A percentile compares a stretch with the other conserved stretches of the same genome.
Conservation (phyloP, 495 filamentous ascomycete species). For the Entonaema liquescens region DNA sequence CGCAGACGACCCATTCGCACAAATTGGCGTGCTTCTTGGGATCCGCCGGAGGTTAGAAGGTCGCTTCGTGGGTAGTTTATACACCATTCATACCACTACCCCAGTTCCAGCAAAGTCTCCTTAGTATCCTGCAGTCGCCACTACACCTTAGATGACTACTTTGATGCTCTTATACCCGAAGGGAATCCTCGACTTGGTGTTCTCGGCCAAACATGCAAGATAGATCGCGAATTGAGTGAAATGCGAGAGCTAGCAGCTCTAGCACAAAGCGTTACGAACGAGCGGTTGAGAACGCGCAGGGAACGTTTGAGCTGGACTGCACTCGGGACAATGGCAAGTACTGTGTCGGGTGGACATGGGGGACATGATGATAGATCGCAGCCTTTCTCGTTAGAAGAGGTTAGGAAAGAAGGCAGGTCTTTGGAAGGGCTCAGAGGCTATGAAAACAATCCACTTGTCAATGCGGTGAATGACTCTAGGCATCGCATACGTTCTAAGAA, state of each 20-base stretch:
- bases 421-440: conserved; percentile 25
- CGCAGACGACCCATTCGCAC: conserved; percentile 47
- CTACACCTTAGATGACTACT: conserved; percentile 30
- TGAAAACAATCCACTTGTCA: conserved; percentile 20
- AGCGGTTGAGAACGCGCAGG: conserved; percentile 31
- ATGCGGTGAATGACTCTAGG: conserved; percentile 2
- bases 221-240: conserved; percentile 51
- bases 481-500: neutral
- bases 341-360: neutral
- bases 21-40: conserved; percentile 47
- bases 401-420: conserved; percentile 22
- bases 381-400: conserved; percentile 23
- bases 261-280: conserved; percentile 37
- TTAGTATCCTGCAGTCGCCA: conserved; percentile 14
- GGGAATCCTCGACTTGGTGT: conserved; percentile 41
- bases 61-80: conserved; percentile 50
- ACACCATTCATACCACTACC: conserved; percentile 40
- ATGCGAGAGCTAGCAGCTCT: conserved; percentile 53
- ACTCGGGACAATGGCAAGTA: conserved; percentile 36
- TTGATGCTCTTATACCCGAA: conserved; percentile 45
- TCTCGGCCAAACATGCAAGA: conserved; percentile 32
- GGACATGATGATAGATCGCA: conserved; percentile 6
- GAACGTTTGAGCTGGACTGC: conserved; percentile 50
- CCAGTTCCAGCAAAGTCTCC: neutral
- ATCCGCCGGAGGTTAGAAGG: conserved; percentile 48